These are phyloP conservation scores for Didymella pomorum DNA, from an alignment of 2,329 filamentous ascomycete genomes.

Conservation along the genomic window DNA sequence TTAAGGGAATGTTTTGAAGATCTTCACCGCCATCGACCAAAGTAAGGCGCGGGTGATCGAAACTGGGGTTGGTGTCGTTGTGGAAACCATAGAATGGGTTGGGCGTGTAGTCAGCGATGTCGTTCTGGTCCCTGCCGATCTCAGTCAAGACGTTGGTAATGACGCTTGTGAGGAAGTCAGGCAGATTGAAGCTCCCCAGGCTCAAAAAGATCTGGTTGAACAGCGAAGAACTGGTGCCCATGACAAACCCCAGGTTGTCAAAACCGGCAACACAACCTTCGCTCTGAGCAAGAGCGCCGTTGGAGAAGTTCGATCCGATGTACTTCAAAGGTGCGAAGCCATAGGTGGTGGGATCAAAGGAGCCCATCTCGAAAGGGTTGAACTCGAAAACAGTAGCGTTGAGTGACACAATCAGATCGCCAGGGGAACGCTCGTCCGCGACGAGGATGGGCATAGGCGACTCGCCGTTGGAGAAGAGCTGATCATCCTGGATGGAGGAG, in stretches of 20 bases:
- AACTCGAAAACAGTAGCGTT: conserved; percentile 82
- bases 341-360: conserved; percentile 75
- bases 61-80: conserved; percentile 65
- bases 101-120: conserved; percentile 76
- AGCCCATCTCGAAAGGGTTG: conserved; percentile 81
- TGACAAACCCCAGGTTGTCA: conserved; percentile 82
- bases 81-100: conserved; percentile 79
- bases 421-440: conserved; percentile 71
- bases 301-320: conserved; percentile 75
- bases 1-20: conserved; percentile 78
- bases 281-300: conserved; percentile 64
- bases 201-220: conserved; percentile 81
- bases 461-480: conserved; percentile 68
- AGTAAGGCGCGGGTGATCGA: conserved; percentile 64
- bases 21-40: conserved; percentile 83
- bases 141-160: conserved; percentile 61
- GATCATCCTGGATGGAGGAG: conserved; percentile 74
- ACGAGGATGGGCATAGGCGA: conserved; percentile 78
- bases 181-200: conserved; percentile 63
- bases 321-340: conserved; percentile 76
- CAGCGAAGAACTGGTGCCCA: conserved; percentile 84
- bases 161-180: conserved; percentile 60
- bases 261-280: conserved; percentile 77
- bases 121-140: conserved; percentile 68
- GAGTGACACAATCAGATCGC: conserved; percentile 66